Base-by-base conservation (phyloP, 169 alveolate genomes). In the Eimeria falciformis region DNA sequence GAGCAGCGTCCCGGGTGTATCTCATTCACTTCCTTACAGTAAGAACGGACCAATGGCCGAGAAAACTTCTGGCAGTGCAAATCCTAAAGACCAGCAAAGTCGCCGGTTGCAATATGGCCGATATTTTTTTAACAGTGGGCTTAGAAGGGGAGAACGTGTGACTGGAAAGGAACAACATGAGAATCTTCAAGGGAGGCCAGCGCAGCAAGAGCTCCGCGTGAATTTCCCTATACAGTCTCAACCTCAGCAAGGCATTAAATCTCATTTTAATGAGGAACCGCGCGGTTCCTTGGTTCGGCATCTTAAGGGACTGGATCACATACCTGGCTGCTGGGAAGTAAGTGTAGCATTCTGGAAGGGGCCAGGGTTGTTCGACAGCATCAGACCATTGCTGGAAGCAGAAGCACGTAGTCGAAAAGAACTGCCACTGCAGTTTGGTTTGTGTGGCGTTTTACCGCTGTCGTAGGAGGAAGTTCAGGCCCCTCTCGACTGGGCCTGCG, bases 301-400 rank as follows among this genome's bases (percentile, higher is more conserved):
- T 46, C 86, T 77, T 46, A 68, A 77, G 27, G 69, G 50, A 47
- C 47, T 77, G 21, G 86, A 77, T 68, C 47, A 46, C 86, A 77
- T 77, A 77, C 86, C 86, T 23, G 86, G 86, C 14, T 77, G 86
- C 58, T 77, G 68, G 68, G 86, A 77, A 25, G 86, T 77, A 77
- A 9, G 86, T 77, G 23, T n/a, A 29, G 43, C 47, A 0, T 3
- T 23, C 21, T 0, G 7, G 73, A 62, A 29, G 2, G 73, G 23
- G 18, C 0, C 0, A 50, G 62, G 62, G 62, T 21, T 12, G 11
- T 50, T n/a, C n/a, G n/a, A n/a, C n/a, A n/a, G n/a, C n/a, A n/a
- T n/a, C n/a, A n/a, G n/a, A n/a, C n/a, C n/a, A n/a, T n/a, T n/a
- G n/a, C n/a, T n/a, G n/a, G n/a, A n/a, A n/a, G n/a, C n/a, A n/a